These are phyloP conservation scores for Xylaria sp. DNA, from an alignment of 2,329 filamentous ascomycete species.

Conservation along the genomic window DNA sequence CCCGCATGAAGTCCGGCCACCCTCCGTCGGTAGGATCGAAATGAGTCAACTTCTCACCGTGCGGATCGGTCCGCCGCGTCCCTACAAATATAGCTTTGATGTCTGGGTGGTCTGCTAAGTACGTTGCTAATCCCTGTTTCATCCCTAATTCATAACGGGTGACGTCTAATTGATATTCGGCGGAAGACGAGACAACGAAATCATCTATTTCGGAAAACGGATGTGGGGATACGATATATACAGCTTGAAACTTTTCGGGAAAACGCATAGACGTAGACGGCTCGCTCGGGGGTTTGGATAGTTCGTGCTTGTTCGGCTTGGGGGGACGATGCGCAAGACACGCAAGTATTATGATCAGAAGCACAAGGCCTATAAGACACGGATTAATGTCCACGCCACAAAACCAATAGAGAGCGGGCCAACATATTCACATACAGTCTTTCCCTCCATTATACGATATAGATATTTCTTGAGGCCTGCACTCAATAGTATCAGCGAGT, in stretches of 20 bases:
- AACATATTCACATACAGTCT: conserved; percentile 69
- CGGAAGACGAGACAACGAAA: conserved; percentile 77
- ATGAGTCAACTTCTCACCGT: conserved; percentile 79
- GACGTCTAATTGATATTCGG: conserved; percentile 77
- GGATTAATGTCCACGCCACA: conserved; percentile 6
- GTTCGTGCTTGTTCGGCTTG: conserved; percentile 36
- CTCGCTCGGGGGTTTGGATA: conserved; percentile 42
- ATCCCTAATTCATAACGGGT: conserved; percentile 79
- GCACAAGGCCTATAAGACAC: conserved; percentile 69
- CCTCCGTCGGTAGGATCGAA: conserved; percentile 90
- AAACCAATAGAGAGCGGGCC: background rate
- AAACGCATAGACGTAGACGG: conserved; percentile 45
- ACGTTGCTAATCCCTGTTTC: conserved; percentile 82
- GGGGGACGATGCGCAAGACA: conserved; percentile 59
- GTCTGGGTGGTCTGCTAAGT: conserved; percentile 71
- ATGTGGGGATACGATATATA: conserved; percentile 88
- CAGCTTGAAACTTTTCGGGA: conserved; percentile 72
- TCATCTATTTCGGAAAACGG: conserved; percentile 88
- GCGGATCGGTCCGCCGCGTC: conserved; percentile 90
- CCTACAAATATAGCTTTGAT: conserved; percentile 88
- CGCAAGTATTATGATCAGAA: conserved; percentile 87
- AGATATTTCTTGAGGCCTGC: conserved; percentile 80
- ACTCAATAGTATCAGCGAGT: conserved; percentile 14
- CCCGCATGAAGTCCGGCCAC: conserved; percentile 92
- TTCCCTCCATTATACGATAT: conserved; percentile 98